These are phyloP conservation scores for Diaporthe vaccinii DNA, from an alignment of 2,329 filamentous ascomycete species.

Conservation along the genomic window DNA sequence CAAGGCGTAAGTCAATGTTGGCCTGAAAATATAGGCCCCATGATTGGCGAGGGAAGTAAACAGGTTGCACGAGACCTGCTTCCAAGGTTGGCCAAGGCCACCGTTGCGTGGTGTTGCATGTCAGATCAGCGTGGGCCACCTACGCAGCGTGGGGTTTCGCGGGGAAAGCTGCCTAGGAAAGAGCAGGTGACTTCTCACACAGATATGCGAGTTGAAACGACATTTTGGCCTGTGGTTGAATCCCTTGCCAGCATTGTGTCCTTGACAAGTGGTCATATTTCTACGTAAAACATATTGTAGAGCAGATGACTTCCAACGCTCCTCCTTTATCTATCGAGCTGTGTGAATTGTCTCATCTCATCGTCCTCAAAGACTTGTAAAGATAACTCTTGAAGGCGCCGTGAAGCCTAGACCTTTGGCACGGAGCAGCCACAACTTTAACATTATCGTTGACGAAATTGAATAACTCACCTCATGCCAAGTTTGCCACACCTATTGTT, in stretches of 20 bases:
- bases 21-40: background rate
- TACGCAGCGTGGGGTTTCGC: slow-evolving; percentile 1
- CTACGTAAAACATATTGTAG: background rate
- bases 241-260: too few relatives aligned
- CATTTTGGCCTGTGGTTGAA: too few relatives aligned
- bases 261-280: too few relatives aligned
- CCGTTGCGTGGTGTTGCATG: background rate
- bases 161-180: slow-evolving; percentile 21
- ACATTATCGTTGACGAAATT: too few relatives aligned
- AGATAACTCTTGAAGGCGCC: background rate
- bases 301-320: background rate
- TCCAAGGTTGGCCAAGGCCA: slow-evolving; percentile 22
- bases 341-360: background rate
- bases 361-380: too few relatives aligned
- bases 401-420: background rate
- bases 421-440: background rate
- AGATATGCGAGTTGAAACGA: too few relatives aligned
- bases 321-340: too few relatives aligned
- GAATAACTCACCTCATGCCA: background rate
- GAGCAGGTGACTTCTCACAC: background rate
- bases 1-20: slow-evolving; percentile 5
- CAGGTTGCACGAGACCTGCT: slow-evolving; percentile 14
- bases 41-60: slow-evolving; percentile 16
- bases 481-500: background rate
- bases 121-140: background rate